Evolutionary conservation across 768 basidiomycete genomes (phyloP).

Genomic region (Kwoniella mangroviensis): DNA sequence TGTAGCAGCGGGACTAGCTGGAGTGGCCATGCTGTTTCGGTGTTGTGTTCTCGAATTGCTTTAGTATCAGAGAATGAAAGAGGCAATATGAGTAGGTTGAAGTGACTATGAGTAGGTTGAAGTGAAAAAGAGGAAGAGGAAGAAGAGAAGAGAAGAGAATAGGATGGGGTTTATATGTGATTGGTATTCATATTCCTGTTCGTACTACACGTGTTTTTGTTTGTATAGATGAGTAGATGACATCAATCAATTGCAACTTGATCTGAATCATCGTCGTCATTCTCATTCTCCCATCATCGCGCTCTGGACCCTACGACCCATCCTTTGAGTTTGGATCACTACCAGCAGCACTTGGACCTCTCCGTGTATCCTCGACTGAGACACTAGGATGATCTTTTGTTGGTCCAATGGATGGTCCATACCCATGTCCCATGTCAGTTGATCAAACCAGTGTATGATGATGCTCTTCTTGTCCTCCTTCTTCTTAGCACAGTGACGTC

Average conservation of each 20-base stretch:
- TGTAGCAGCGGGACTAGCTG: constrained; percentile 9
- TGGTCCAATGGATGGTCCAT: neutral
- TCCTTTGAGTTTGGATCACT: neutral
- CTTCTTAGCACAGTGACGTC: neutral
- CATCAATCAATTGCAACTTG: neutral
- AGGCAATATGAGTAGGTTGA: neutral
- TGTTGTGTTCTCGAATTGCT: neutral
- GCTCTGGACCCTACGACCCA: neutral
- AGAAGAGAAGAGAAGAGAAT: constrained; percentile 5
- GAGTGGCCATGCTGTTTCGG: constrained; percentile 2
- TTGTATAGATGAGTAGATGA: constrained; percentile 2
- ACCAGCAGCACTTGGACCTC: neutral
- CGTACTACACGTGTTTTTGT: neutral
- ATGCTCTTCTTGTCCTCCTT: neutral
- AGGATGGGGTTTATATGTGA: neutral
- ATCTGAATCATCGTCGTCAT: neutral
- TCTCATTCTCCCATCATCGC: neutral
- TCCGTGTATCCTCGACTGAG: too few relatives aligned
- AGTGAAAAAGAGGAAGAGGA: constrained; percentile 7
- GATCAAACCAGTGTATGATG: neutral
- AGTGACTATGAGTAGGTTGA: neutral
- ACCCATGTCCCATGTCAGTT: too few relatives aligned
- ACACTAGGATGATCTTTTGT: neutral
- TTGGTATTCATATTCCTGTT: neutral
- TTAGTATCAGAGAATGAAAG: neutral